These are phyloP conservation scores for Parascedosporium putredinis DNA, from an alignment of 2,329 filamentous ascomycete genomes.

Conservation along the genomic window DNA sequence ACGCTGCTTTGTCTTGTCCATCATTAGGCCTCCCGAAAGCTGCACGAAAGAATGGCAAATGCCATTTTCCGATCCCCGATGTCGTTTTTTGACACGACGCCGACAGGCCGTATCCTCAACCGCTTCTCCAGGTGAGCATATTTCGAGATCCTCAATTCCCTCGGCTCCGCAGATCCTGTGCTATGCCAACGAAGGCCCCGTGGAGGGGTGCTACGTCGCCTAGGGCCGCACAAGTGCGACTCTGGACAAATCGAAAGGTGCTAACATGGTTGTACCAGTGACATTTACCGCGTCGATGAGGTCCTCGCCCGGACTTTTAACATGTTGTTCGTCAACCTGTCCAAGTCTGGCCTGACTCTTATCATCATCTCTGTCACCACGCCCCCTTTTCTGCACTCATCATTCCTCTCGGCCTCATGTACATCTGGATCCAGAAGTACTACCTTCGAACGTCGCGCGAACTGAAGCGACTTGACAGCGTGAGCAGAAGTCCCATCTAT, in stretches of 20 bases:
- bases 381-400: slow-evolving; percentile 75
- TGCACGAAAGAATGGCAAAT: slow-evolving; percentile 94
- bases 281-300: slow-evolving; percentile 79
- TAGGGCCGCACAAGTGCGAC: no score
- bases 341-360: slow-evolving; percentile 71
- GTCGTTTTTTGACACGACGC: slow-evolving; percentile 98
- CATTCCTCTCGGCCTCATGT: slow-evolving; percentile 68
- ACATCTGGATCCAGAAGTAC: slow-evolving; percentile 92
- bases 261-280: slow-evolving; percentile 29
- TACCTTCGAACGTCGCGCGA: slow-evolving; percentile 94
- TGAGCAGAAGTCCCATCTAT: slow-evolving; percentile 91
- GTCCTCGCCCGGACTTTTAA: slow-evolving; percentile 95
- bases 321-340: slow-evolving; percentile 77
- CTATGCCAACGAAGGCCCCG: background rate
- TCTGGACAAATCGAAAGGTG: no score
- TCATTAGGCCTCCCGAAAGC: slow-evolving; percentile 72
- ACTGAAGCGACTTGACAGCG: slow-evolving; percentile 88
- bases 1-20: background rate
- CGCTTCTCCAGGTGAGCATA: slow-evolving; percentile 75
- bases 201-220: background rate
- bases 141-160: background rate
- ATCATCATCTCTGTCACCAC: slow-evolving; percentile 73
- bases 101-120: slow-evolving; percentile 91
- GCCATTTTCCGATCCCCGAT: slow-evolving; percentile 97
- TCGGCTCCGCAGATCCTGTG: no score